Base-by-base conservation (phyloP, 2,329 filamentous ascomycete genomes). In the Zelopaecilomyces penicillatus region DNA sequence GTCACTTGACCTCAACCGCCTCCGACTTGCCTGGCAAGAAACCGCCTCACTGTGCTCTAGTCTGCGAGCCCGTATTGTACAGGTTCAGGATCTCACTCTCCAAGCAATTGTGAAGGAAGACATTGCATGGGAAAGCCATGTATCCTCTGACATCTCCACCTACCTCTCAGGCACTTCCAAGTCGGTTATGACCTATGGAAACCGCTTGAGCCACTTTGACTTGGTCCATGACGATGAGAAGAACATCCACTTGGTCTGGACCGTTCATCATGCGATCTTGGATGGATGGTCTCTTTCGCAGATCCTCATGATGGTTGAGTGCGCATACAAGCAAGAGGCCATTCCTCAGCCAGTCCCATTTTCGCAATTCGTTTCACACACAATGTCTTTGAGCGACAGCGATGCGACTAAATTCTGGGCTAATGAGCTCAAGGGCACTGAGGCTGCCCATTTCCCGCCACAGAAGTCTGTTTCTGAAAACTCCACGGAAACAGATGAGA, bases 261-360 rank as follows among this genome's bases (percentile, higher is more conserved):
- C 59, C 1, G 52, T 56, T 1, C 61, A 63, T 7, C 61, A 63
- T 33, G 55, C 60, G 6, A 48, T 61, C 3, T 63, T 62, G 4
- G 61, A 63, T 8, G 60, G 58, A 8, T 62, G 57, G 57, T 57
- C 55, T 28, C 37, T 12, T 27, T 27, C n/a, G 27, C 37, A 19
- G 11, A 12, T 38, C n/a, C 29, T 38, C 10, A 29, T 10, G 6
- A 27, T 27, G 19, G 10, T 38, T 29, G n/a, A 28, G n/a, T 27
- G 37, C 3, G 29, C 37, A 19, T 19, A 19, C 19, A 19, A 19
- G 19, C 19, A 19, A 19, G 19, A 19, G 19, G 19, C 3, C 19
- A 19, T 19, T 19, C 19, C 19, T 19, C 19, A 19, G 19, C 19
- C 19, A 19, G 19, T 19, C 19, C 19, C 19, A 19, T 19, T 19